phyloP scores from a whole-genome alignment of 202 grass and related monocot species.

The Saccharum hybrid region DNA sequence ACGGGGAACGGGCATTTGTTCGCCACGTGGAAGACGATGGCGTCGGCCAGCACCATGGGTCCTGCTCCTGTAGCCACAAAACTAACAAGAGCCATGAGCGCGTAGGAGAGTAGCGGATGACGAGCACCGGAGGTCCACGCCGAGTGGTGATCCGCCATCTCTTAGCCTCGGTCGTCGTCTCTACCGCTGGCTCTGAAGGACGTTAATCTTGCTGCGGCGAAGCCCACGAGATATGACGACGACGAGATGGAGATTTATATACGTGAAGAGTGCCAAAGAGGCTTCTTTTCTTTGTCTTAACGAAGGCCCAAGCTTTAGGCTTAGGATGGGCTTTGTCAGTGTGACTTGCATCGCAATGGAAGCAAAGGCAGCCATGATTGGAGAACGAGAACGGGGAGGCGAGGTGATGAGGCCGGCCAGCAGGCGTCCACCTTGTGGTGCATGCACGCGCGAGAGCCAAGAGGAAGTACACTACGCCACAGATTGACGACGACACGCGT shows the following conservation, averaged over 20 bases:
- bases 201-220: too few relatives aligned
- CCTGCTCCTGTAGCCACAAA: neutral
- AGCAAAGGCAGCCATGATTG: slow-evolving; percentile 40
- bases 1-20: slow-evolving; percentile 86
- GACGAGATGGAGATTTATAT: neutral
- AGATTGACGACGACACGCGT: too few relatives aligned
- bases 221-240: neutral
- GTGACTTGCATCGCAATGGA: slow-evolving; percentile 60
- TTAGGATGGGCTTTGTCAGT: neutral
- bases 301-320: neutral
- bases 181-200: neutral
- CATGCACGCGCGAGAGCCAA: too few relatives aligned
- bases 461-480: too few relatives aligned
- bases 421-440: neutral
- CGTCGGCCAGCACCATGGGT: neutral
- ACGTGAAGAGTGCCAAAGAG: neutral
- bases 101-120: neutral
- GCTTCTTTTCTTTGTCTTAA: neutral
- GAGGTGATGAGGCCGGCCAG: neutral
- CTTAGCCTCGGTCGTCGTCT: too few relatives aligned
- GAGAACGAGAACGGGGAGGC: too few relatives aligned
- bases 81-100: neutral
- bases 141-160: slow-evolving; percentile 1
- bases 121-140: neutral
- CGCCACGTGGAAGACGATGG: slow-evolving; percentile 58